A percentile compares a stretch with the other conserved stretches of the same genome.
Evolutionary conservation across 345 rosid genomes (phyloP).

Genomic region (Zanthoxylum bungeanum): DNA sequence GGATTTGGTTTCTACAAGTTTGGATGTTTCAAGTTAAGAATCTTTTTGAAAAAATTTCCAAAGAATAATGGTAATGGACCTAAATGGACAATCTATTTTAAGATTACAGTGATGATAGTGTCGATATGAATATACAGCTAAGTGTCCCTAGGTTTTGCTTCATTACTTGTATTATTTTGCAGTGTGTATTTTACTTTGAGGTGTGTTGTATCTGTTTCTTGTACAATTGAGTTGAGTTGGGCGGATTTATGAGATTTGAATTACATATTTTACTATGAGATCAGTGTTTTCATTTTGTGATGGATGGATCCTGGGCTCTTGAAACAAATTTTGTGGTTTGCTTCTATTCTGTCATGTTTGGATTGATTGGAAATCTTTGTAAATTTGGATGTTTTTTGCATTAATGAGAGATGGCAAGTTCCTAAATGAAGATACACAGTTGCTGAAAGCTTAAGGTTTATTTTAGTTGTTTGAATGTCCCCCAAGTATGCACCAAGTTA

Average conservation of each 20-base stretch:
- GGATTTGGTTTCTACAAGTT: slow-evolving; percentile 15
- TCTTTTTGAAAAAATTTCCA: slow-evolving; percentile 1
- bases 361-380: background rate
- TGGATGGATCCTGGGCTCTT: background rate
- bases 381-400: background rate
- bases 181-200: slow-evolving; percentile 9
- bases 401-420: background rate
- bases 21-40: slow-evolving; percentile 11
- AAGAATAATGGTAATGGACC: slow-evolving; percentile 20
- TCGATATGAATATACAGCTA: slow-evolving; percentile 13
- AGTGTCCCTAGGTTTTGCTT: slow-evolving; percentile 13
- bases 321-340: background rate
- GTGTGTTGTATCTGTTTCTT: slow-evolving; percentile 22
- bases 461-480: too few relatives aligned
- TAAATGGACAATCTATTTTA: slow-evolving; percentile 12
- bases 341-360: background rate
- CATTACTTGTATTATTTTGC: slow-evolving; percentile 13
- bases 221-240: background rate
- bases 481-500: too few relatives aligned
- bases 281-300: background rate
- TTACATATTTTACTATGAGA: slow-evolving; percentile 6
- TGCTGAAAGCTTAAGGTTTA: too few relatives aligned
- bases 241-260: slow-evolving; percentile 12
- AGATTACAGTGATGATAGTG: slow-evolving; percentile 15
- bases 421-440: too few relatives aligned